A percentile compares a stretch with the other conserved stretches of the same genome.
phyloP scores from a whole-genome alignment of 129 eudicot genomes.

The Flaveria brownii region DNA sequence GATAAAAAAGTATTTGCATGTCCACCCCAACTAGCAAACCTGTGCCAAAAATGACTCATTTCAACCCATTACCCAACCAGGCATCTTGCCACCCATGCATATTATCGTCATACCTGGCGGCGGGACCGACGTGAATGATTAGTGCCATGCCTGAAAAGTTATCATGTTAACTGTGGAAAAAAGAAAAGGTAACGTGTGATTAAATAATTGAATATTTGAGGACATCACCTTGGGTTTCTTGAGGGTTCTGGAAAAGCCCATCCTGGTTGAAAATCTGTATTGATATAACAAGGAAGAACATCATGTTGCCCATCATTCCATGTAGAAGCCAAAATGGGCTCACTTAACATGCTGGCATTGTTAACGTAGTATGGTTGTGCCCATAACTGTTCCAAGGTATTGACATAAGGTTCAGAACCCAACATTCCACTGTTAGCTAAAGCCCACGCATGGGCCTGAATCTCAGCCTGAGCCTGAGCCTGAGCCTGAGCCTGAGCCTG shows the following conservation, averaged over 20 bases:
- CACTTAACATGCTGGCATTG: background rate
- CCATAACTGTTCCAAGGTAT: background rate
- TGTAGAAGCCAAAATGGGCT: background rate
- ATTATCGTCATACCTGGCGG: slow-evolving; percentile 15
- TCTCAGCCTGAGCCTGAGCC: background rate
- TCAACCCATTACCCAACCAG: background rate
- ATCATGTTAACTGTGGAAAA: background rate
- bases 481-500: background rate
- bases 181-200: background rate
- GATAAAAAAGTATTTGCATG: background rate
- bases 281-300: background rate
- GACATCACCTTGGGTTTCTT: background rate
- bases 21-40: background rate
- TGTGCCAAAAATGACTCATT: background rate
- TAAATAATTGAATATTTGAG: background rate
- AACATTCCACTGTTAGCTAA: background rate
- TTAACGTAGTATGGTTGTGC: background rate
- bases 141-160: background rate
- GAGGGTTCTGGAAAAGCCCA: background rate
- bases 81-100: background rate
- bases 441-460: background rate
- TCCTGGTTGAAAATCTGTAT: background rate
- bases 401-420: background rate
- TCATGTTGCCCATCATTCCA: slow-evolving; percentile 9
- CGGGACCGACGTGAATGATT: background rate